These are phyloP conservation scores for Aspergillus ostianus DNA, from an alignment of 495 filamentous ascomycete genomes.

Conservation along the genomic window DNA sequence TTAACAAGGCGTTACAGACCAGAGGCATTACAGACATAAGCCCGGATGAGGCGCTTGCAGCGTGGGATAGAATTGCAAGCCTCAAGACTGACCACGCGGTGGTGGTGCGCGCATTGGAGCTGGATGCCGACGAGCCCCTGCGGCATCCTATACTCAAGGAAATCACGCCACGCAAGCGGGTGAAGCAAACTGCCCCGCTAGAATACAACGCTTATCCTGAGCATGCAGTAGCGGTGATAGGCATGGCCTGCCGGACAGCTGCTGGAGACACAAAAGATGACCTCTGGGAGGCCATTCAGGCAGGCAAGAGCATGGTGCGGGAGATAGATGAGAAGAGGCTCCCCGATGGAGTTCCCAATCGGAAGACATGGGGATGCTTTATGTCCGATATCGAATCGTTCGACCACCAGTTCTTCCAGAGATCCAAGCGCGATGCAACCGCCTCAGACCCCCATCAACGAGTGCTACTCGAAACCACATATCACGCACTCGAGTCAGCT, in stretches of 20 bases:
- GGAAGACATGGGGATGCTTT: constrained; percentile 9
- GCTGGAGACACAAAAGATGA: constrained; percentile 36
- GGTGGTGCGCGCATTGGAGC: too few relatives aligned
- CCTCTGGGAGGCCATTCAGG: constrained; percentile 38
- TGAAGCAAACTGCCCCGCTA: too few relatives aligned
- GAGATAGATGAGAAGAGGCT: constrained; percentile 17
- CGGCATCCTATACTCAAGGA: too few relatives aligned
- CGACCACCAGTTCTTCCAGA: constrained; percentile 47
- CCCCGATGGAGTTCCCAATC: constrained; percentile 16
- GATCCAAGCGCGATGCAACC: constrained; percentile 37
- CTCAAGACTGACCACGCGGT: too few relatives aligned
- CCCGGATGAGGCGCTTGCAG: too few relatives aligned
- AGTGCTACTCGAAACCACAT: constrained; percentile 39
- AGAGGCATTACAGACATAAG: too few relatives aligned
- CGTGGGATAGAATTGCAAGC: too few relatives aligned
- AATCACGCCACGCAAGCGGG: too few relatives aligned
- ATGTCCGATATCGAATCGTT: constrained; percentile 32
- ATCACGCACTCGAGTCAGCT: constrained; percentile 42
- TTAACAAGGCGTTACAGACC: too few relatives aligned
- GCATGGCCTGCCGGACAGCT: constrained; percentile 41
- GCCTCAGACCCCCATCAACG: constrained; percentile 51
- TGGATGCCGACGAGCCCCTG: too few relatives aligned
- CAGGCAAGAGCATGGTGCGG: constrained; percentile 17
- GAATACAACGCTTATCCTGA: not conserved
- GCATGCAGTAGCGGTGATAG: constrained; percentile 36